Evolutionary conservation across 129 eudicot species (phyloP).

Genomic region (Flaveria bidentis): DNA sequence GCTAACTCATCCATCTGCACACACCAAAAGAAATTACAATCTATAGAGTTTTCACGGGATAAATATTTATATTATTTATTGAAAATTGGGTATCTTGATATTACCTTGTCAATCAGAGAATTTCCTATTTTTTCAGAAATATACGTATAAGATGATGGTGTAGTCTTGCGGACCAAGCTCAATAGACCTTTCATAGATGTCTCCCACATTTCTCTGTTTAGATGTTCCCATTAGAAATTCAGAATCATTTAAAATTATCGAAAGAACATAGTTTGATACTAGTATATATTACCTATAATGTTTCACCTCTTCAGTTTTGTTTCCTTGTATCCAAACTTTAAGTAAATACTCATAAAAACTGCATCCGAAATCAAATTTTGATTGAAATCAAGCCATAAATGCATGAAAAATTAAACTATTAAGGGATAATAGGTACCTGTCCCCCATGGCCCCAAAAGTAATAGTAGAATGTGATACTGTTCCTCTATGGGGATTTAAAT

Average conservation of each 20-base stretch:
- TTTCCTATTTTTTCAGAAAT: constrained; percentile 77
- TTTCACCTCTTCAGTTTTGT: constrained; percentile 74
- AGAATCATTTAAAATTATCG: background rate
- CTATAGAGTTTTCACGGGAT: background rate
- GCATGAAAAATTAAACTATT: background rate
- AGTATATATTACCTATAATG: constrained; percentile 70
- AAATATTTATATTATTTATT: background rate
- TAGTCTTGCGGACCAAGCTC: constrained; percentile 85
- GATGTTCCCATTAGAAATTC: background rate
- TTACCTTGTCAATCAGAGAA: constrained; percentile 82
- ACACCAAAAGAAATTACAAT: background rate
- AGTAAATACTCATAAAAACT: constrained; percentile 98
- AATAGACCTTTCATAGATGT: constrained; percentile 89
- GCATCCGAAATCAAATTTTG: constrained; percentile 37
- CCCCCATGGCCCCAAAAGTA: constrained; percentile 99
- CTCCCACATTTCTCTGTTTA: constrained; percentile 98
- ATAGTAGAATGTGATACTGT: constrained; percentile 75
- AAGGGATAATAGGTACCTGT: constrained; percentile 55
- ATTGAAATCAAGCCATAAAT: constrained; percentile 14
- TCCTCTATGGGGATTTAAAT: constrained; percentile 78
- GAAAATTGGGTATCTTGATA: background rate
- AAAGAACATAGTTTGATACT: background rate
- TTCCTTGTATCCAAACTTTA: constrained; percentile 99
- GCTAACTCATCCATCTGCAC: constrained; percentile 96
- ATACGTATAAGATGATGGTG: constrained; percentile 84